Evolutionary conservation across 176 grass and related monocot species (phyloP).

Genomic region (Eragrostis curvula): DNA sequence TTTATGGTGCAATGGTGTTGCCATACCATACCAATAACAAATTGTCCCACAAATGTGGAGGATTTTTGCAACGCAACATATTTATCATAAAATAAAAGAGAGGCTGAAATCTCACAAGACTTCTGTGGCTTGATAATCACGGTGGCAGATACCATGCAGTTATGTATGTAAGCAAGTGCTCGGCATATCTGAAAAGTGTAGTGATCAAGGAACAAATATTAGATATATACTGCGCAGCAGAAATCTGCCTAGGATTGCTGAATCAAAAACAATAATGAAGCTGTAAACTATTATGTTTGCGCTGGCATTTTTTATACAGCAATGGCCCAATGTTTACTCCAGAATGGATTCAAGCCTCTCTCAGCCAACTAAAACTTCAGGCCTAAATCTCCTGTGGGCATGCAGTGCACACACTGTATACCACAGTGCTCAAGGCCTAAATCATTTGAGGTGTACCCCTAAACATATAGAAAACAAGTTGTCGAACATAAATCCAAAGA

Average conservation of each 20-base stretch:
- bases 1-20: conserved; percentile 34
- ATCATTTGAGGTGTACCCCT: not conserved
- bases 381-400: not conserved
- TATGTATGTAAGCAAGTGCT: conserved; percentile 97
- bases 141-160: conserved; percentile 90
- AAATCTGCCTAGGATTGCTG: not conserved
- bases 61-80: conserved; percentile 4
- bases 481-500: conserved; percentile 28
- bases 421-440: not conserved
- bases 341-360: not conserved
- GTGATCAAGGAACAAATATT: conserved; percentile 27
- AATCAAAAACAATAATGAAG: conserved; percentile 6
- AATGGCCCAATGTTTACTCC: not conserved
- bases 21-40: not conserved
- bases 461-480: conserved; percentile 29
- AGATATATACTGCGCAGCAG: conserved; percentile 29
- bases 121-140: conserved; percentile 99
- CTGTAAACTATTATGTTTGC: not conserved
- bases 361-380: not conserved
- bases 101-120: conserved; percentile 75
- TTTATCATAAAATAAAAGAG: conserved; percentile 26
- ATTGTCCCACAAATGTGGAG: not conserved
- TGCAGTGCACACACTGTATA: not conserved
- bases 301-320: conserved; percentile 19
- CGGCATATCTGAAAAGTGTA: conserved; percentile 82